Conservation (phyloP, 1,284 basidiomycete species). For the Rhodofomes roseus region DNA sequence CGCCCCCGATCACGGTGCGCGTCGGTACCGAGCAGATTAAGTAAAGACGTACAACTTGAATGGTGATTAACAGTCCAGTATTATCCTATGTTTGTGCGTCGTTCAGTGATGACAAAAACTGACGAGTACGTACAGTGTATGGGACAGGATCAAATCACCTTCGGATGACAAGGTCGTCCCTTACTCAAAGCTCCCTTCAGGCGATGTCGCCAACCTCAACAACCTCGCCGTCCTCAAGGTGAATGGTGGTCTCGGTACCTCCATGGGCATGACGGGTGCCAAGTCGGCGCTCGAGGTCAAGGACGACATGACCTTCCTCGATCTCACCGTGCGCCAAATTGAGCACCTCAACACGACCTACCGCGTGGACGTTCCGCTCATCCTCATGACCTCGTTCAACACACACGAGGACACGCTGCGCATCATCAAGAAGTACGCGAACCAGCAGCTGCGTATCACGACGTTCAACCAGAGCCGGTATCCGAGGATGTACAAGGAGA, state of each 20-base stretch:
- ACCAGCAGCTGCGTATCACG: slow-evolving; percentile 94
- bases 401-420: slow-evolving; percentile 96
- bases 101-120: too few relatives aligned
- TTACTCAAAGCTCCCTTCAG: slow-evolving; percentile 71
- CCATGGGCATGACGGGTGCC: slow-evolving; percentile 97
- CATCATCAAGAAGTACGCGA: slow-evolving; percentile 99
- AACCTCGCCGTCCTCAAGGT: slow-evolving; percentile 99
- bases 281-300: slow-evolving; percentile 92
- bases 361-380: slow-evolving; percentile 88
- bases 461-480: slow-evolving; percentile 99
- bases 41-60: not conserved
- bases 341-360: slow-evolving; percentile 80
- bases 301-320: slow-evolving; percentile 99
- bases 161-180: slow-evolving; percentile 90
- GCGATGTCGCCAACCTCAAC: slow-evolving; percentile 73
- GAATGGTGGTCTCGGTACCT: slow-evolving; percentile 98
- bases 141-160: slow-evolving; percentile 97
- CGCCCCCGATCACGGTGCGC: not conserved
- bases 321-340: slow-evolving; percentile 95
- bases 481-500: slow-evolving; percentile 96
- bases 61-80: too few relatives aligned
- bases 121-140: slow-evolving; percentile 58
- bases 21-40: not conserved
- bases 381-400: slow-evolving; percentile 99
- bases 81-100: too few relatives aligned